Base-by-base conservation (phyloP, 208 protist species). In the Leishmania aethiopica region DNA sequence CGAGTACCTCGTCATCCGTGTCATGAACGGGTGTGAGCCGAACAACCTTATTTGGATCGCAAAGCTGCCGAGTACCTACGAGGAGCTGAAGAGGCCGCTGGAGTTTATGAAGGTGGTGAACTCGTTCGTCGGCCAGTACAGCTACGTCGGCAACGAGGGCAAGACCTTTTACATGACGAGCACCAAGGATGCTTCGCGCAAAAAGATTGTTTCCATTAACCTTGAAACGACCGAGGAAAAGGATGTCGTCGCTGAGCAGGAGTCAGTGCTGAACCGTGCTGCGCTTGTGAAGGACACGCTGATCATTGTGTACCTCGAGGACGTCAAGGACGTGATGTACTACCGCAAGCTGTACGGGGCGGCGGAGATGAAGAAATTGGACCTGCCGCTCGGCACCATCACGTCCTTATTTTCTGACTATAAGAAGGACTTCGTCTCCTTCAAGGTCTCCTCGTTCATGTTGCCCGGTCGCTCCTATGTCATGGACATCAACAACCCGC, bases 271-370 rank as follows among this genome's bases (percentile, higher is more conserved):
- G 45, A 90, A 87, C 71, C 81, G 89, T 22, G 92, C 84, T 32
- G 47, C 45, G 13, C 81, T 93, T 28, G 90, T 94, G 32, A 80
- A 92, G 53, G 83, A 98, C 81, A 93, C 93, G 40, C 88, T 99
- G 66, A 60, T 98, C 59, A 80, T 98, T 1, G 79, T 87, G 3
- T 99, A 98, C 83, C 80, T 99, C 1, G 93, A 98, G 84, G 96
- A 99, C 85, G 97, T 99, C n/a, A 98, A 98, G 90, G 89, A 98
- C 77, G 92, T 97, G 2, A 15, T 99, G 28, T 97, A 98, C 85
- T 93, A 92, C 84, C 77, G 89, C 80, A 84, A 82, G 47, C 83
- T 98, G 35, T 32, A 84, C 67, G 87, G 85, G 67, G 28, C 15
- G 11, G 49, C 40, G 22, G 47, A n/a, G 17, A 90, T 88, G 22